Percentiles rank a stretch among this genome's conserved stretches.
phyloP scores from a whole-genome alignment of 2,329 filamentous ascomycete genomes.

The Akanthomyces muscarius region DNA sequence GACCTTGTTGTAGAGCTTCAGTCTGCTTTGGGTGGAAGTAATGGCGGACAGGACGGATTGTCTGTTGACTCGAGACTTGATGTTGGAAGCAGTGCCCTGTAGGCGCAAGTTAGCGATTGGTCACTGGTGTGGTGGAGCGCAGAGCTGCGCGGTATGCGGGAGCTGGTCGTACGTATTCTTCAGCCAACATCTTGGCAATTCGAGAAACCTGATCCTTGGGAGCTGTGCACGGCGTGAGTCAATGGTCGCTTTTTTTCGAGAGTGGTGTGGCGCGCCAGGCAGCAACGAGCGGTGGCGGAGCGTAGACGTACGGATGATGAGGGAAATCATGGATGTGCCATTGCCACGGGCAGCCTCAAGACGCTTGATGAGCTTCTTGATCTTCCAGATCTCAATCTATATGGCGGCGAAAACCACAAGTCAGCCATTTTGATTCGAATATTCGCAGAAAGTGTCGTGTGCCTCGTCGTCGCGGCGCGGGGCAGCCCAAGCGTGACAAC shows the following conservation, averaged over 20 bases:
- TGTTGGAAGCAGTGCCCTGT: slow-evolving; percentile 96
- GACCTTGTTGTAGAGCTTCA: slow-evolving; percentile 99
- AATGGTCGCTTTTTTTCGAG: neutral
- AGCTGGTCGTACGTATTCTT: slow-evolving; percentile 80
- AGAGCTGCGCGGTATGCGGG: neutral
- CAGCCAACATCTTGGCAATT: slow-evolving; percentile 98
- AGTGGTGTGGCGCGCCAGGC: neutral
- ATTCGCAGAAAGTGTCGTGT: slow-evolving; percentile 1
- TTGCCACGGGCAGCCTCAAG: slow-evolving; percentile 96
- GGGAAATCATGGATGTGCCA: slow-evolving; percentile 98
- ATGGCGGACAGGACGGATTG: slow-evolving; percentile 97
- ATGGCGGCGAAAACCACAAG: neutral
- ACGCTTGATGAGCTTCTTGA: slow-evolving; percentile 99
- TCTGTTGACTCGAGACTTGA: slow-evolving; percentile 98
- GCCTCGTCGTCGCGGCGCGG: slow-evolving; percentile 3
- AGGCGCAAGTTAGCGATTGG: slow-evolving; percentile 15
- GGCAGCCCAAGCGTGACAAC: slow-evolving; percentile 8
- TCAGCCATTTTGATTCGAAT: neutral
- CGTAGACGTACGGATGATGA: slow-evolving; percentile 81
- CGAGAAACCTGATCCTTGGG: slow-evolving; percentile 98
- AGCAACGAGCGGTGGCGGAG: neutral
- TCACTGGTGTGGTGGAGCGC: neutral
- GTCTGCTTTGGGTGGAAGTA: slow-evolving; percentile 96
- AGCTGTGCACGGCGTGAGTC: slow-evolving; percentile 46
- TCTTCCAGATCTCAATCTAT: slow-evolving; percentile 84